Conservation (phyloP, 768 basidiomycete genomes). For the Phylloporus sp. region DNA sequence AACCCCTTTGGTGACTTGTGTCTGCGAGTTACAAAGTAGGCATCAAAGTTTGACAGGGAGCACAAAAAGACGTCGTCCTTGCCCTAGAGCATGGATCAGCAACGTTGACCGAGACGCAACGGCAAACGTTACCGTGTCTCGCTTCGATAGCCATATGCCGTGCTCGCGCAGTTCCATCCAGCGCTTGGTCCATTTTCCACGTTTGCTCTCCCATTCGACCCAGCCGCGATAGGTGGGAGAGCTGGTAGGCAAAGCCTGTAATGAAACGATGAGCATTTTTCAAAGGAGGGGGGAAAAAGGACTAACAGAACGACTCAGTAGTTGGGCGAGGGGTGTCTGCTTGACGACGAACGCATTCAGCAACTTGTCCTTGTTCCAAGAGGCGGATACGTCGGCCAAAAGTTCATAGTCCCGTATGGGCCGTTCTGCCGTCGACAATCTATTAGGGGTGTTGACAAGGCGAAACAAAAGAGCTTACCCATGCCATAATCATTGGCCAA, state of each 20-base stretch:
- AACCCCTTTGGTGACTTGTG: conserved; percentile 83
- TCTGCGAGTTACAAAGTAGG: conserved; percentile 69
- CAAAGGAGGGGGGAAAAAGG: no score
- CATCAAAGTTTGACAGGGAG: conserved; percentile 84
- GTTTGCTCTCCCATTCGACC: conserved; percentile 86
- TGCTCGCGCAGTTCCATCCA: conserved; percentile 87
- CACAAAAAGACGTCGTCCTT: conserved; percentile 83
- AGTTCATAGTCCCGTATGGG: conserved; percentile 85
- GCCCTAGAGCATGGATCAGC: conserved; percentile 43
- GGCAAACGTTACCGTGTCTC: conserved; percentile 62
- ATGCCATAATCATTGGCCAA: conserved; percentile 88
- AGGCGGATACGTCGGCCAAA: conserved; percentile 69
- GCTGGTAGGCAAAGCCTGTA: conserved; percentile 45
- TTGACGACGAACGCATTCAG: conserved; percentile 79
- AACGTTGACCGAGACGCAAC: conserved; percentile 1
- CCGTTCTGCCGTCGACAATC: conserved; percentile 62
- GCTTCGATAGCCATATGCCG: conserved; percentile 81
- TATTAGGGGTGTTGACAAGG: no score
- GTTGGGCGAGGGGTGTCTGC: conserved; percentile 57
- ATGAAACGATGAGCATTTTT: conserved; percentile 38
- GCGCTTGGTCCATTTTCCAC: conserved; percentile 93
- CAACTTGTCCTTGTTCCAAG: conserved; percentile 83
- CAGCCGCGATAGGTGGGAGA: conserved; percentile 49
- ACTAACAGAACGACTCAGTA: conserved; percentile 58
- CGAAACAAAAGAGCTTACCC: conserved; percentile 47